Evolutionary conservation across 78 protist species (phyloP).

Genomic region (Dictyostelium intermedium): DNA sequence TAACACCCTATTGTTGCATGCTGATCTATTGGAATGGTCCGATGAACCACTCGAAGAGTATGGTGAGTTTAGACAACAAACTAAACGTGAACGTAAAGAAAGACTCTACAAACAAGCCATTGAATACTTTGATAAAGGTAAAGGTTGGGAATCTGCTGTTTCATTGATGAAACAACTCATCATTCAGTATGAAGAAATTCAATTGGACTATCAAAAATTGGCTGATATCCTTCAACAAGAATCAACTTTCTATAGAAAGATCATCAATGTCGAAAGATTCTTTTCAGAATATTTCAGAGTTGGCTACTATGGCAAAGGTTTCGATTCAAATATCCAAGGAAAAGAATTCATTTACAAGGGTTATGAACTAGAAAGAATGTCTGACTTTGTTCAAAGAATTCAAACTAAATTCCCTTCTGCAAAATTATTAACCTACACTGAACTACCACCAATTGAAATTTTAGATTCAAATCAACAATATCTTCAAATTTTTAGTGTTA

Average conservation of each 20-base stretch:
- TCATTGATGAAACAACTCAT: constrained; percentile 32
- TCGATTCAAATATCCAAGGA: constrained; percentile 71
- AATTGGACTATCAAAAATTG: constrained; percentile 69
- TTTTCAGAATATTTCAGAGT: constrained; percentile 86
- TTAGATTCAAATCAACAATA: constrained; percentile 17
- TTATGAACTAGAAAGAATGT: constrained; percentile 72
- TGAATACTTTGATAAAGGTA: constrained; percentile 84
- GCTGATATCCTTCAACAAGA: constrained; percentile 66
- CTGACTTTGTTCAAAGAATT: constrained; percentile 77
- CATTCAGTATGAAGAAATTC: constrained; percentile 57
- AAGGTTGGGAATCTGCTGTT: constrained; percentile 87
- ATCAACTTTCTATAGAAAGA: constrained; percentile 72
- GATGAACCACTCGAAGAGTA: constrained; percentile 16
- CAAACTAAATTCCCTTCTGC: constrained; percentile 82
- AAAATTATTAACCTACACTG: constrained; percentile 54
- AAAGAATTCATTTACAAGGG: constrained; percentile 86
- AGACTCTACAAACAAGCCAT: constrained; percentile 48
- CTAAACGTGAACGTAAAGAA: constrained; percentile 62
- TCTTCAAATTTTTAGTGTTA: constrained; percentile 61
- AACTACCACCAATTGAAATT: constrained; percentile 71
- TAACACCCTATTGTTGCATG: constrained; percentile 72
- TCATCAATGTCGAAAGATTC: constrained; percentile 79
- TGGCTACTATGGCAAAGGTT: constrained; percentile 86
- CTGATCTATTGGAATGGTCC: constrained; percentile 75
- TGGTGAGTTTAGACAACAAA: not conserved